A percentile compares a stretch with the other conserved stretches of the same genome.
Conservation (phyloP, 1,284 basidiomycete genomes). For the Tilletiaria anomala region DNA sequence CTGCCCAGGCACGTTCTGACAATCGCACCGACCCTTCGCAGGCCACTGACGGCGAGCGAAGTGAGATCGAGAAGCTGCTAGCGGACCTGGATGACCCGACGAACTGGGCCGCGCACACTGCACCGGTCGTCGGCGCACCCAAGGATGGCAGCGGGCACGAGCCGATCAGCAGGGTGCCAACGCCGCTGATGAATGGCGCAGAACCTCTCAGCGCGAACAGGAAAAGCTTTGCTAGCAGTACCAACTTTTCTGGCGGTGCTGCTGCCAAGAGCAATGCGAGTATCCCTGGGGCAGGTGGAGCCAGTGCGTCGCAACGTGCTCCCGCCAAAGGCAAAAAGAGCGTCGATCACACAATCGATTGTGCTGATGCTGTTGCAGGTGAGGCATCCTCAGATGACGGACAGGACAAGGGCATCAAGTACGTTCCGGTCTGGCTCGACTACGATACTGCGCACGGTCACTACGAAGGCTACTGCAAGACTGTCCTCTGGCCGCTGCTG, state of each 20-base stretch:
- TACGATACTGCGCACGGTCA: conserved; percentile 79
- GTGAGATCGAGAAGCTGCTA: conserved; percentile 30
- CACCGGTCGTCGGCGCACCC: conserved; percentile 16
- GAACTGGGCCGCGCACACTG: conserved; percentile 22
- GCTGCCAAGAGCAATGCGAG: too few species aligned
- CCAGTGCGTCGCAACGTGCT: too few species aligned
- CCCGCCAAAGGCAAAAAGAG: conserved; percentile 43
- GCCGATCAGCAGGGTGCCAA: conserved; percentile 14
- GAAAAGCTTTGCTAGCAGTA: too few species aligned
- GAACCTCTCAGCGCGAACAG: conserved; percentile 33
- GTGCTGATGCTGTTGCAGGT: conserved; percentile 44
- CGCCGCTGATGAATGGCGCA: conserved; percentile 28
- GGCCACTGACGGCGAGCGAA: conserved; percentile 21
- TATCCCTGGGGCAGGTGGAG: neutral
- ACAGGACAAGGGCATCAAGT: conserved; percentile 43
- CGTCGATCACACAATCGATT: too few species aligned
- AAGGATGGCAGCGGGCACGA: conserved; percentile 9
- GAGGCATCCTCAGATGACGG: conserved; percentile 19
- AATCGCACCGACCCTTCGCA: conserved; percentile 24
- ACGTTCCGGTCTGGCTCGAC: conserved; percentile 82
- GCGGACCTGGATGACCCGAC: conserved; percentile 27
- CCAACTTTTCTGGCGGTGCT: too few species aligned
- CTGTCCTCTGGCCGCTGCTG: conserved; percentile 92
- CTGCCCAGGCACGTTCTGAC: conserved; percentile 21
- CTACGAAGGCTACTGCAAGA: conserved; percentile 86